Conservation (phyloP, 2,329 filamentous ascomycete genomes). For the Fusarium drepaniforme region DNA sequence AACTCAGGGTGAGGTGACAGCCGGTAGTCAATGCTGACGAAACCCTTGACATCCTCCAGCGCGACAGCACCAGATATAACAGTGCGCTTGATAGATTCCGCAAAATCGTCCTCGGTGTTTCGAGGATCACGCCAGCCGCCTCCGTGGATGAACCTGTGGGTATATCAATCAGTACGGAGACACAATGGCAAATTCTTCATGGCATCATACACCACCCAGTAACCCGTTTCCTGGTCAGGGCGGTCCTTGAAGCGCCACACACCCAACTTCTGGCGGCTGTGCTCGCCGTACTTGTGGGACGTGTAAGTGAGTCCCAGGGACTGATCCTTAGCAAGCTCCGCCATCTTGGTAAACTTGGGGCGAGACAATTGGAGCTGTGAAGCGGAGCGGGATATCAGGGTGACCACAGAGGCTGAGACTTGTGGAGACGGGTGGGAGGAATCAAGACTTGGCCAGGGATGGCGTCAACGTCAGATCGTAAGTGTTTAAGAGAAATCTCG, state of each 20-base stretch:
- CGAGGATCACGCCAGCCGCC: constrained; percentile 73
- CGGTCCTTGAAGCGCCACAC: constrained; percentile 54
- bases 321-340: constrained; percentile 30
- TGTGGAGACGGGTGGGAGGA: neutral
- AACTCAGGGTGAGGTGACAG: constrained; percentile 65
- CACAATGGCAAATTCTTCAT: neutral
- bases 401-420: constrained; percentile 6
- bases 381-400: constrained; percentile 7
- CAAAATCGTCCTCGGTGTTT: constrained; percentile 59
- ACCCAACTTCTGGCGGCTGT: constrained; percentile 59
- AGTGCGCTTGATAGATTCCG: constrained; percentile 58
- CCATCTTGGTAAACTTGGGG: constrained; percentile 31
- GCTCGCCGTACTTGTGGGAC: constrained; percentile 53
- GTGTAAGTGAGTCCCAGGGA: constrained; percentile 46
- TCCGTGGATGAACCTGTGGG: constrained; percentile 68
- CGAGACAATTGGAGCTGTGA: constrained; percentile 22
- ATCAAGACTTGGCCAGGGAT: constrained; percentile 15
- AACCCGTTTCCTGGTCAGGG: constrained; percentile 30
- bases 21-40: constrained; percentile 74
- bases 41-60: constrained; percentile 63
- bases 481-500: constrained; percentile 4
- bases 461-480: constrained; percentile 20
- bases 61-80: constrained; percentile 45
- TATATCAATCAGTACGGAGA: constrained; percentile 18
- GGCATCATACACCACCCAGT: constrained; percentile 54